These are phyloP conservation scores for Tolypocladium paradoxum DNA, from an alignment of 2,329 filamentous ascomycete species.

Conservation along the genomic window DNA sequence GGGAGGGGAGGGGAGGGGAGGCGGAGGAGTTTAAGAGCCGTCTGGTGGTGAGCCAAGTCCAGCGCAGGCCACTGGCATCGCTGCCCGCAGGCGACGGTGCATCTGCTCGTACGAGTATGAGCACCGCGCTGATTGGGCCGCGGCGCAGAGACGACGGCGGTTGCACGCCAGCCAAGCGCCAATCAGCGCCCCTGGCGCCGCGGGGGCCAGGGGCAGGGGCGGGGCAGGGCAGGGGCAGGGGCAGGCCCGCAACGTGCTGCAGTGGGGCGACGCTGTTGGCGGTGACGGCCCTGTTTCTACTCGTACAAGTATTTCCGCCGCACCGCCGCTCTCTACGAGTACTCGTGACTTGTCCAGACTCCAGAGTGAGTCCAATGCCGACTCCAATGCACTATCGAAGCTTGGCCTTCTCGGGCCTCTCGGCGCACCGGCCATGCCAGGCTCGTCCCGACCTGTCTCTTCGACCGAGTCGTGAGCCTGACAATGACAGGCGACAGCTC, in stretches of 20 bases:
- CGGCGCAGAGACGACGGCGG: constrained; percentile 22
- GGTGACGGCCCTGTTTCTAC: no score
- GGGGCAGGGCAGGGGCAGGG: no score
- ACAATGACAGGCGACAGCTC: not conserved
- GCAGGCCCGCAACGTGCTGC: not conserved
- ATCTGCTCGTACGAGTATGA: not conserved
- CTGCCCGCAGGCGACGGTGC: not conserved
- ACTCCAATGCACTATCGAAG: no score
- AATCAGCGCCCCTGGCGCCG: constrained; percentile 19
- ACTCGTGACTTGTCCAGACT: no score
- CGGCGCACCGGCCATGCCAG: no score
- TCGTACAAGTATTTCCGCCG: no score
- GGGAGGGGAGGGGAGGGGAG: not conserved
- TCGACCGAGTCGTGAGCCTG: no score
- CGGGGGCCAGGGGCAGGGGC: not conserved
- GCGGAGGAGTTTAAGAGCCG: not conserved
- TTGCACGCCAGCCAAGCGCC: constrained; percentile 21
- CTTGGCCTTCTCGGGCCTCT: no score
- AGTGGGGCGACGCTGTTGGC: not conserved
- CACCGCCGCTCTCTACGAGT: no score
- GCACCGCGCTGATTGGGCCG: constrained; percentile 13
- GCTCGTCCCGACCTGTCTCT: no score
- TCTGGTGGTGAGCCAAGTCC: not conserved
- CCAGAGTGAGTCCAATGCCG: no score
- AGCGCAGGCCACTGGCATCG: not conserved